These are phyloP conservation scores for Candida yuanshanica DNA, from an alignment of 805 yeast species.

Conservation along the genomic window DNA sequence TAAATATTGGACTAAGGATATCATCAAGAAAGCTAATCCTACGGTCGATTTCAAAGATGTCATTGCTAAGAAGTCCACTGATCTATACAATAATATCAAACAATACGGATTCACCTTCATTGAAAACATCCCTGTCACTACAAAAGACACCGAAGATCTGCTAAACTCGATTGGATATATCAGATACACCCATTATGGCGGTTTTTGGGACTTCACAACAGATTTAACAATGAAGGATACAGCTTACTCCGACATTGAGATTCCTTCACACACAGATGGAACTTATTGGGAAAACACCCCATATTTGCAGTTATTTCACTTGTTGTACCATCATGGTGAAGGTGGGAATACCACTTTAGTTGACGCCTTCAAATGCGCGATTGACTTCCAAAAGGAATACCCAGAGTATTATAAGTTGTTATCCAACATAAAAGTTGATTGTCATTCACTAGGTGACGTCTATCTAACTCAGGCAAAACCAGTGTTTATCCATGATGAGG, in stretches of 20 bases:
- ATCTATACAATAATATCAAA: constrained; percentile 17
- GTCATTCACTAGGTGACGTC: constrained; percentile 73
- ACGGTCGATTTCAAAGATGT: constrained; percentile 39
- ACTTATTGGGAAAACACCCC: constrained; percentile 74
- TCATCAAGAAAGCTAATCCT: constrained; percentile 22
- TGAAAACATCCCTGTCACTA: constrained; percentile 52
- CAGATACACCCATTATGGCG: constrained; percentile 72
- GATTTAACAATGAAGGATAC: constrained; percentile 64
- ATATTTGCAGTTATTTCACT: constrained; percentile 63
- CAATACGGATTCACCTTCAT: constrained; percentile 56
- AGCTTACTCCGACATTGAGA: constrained; percentile 64
- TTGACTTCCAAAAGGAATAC: constrained; percentile 35
- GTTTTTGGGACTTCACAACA: constrained; percentile 73
- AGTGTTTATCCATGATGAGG: constrained; percentile 45
- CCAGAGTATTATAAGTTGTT: constrained; percentile 50
- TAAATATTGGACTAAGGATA: constrained; percentile 40
- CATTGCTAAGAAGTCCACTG: constrained; percentile 29
- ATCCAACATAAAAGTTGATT: constrained; percentile 48
- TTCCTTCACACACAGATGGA: constrained; percentile 65
- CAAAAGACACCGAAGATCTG: constrained; percentile 53
- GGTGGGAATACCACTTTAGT: constrained; percentile 68
- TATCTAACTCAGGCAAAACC: constrained; percentile 62
- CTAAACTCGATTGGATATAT: constrained; percentile 54
- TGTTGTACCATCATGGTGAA: constrained; percentile 54
- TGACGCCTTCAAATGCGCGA: constrained; percentile 61